Base-by-base conservation (phyloP, 139 green algal genomes). In the Pycnococcus provasolii region DNA sequence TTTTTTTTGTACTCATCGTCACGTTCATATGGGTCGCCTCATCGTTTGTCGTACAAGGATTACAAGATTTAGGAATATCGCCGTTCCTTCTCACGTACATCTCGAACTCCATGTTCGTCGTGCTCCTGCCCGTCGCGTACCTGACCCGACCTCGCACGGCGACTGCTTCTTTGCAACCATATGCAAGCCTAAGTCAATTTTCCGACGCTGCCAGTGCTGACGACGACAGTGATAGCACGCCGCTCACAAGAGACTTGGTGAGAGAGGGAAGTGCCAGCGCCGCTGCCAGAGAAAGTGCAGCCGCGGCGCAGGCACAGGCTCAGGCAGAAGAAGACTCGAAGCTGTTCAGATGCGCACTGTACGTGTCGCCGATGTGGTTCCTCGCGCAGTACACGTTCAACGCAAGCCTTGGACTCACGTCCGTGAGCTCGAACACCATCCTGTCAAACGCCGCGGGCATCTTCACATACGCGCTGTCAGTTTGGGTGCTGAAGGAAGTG, bases 391-490 rank as follows among this genome's bases (percentile, higher is more conserved):
- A 87, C 5, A 80, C 81, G 39, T 98, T 97, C 83, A 97, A 96
- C 66, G 11, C 70, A 13, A 91, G 80, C 2, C 78, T 98, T 50
- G 51, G 62, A 6, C 53, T 75, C 48, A 97, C 92, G 2, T 85
- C 75, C 26, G 90, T 98, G n/a, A 97, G 87, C 3, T 89, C 78
- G 71, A 97, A 97, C 82, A 96, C 91, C 42, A 91, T 97, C 48
- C 76, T 97, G 3, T 89, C 78, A 55, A 90, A 81, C n/a, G 81
- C 85, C 40, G 88, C 86, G 45, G 77, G 70, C 50, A 77, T 97
- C 26, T 96, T 97, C 82, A 96, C 92, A 2, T 95, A 90, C 72
- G 55, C 73, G 9, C 66, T 94, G 43, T 79, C 77, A 42, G 80
- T 89, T 13, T 26, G 58, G 0, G 42, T 87, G 7, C 73, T 89